Percentiles rank a stretch among this genome's conserved stretches.
Evolutionary conservation across 208 protist species (phyloP).

Genomic region (Trypanosoma cruzi): DNA sequence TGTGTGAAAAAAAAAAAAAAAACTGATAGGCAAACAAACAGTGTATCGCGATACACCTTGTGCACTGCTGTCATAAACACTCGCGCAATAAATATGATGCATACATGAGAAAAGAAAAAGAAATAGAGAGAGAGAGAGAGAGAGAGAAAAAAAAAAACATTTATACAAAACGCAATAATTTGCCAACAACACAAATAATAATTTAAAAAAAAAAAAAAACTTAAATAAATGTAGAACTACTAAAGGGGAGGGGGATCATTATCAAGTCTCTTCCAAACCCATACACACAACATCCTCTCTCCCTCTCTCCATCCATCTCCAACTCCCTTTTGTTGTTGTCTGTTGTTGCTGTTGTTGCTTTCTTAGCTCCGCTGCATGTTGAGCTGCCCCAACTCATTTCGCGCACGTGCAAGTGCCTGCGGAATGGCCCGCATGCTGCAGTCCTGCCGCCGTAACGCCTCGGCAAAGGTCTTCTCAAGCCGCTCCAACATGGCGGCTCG

Average conservation of each 20-base stretch:
- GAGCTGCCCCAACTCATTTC: slow-evolving; percentile 19
- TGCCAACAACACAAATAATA: no score
- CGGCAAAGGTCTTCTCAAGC: slow-evolving; percentile 43
- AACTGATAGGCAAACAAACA: no score
- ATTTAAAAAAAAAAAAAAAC: no score
- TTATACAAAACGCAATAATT: neutral
- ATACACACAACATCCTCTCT: no score
- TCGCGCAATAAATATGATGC: neutral
- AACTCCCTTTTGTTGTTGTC: no score
- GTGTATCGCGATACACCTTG: no score
- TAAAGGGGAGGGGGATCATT: no score
- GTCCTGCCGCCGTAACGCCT: slow-evolving; percentile 31
- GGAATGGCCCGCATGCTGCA: slow-evolving; percentile 13
- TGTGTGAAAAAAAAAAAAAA: slow-evolving; percentile 13
- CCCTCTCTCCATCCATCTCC: slow-evolving; percentile 9
- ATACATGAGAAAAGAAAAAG: slow-evolving; percentile 4
- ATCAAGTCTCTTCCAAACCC: no score
- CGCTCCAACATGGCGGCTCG: slow-evolving; percentile 39
- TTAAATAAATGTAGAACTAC: no score
- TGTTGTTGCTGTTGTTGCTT: no score
- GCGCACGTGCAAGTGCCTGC: slow-evolving; percentile 11
- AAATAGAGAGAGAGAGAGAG: slow-evolving; percentile 16
- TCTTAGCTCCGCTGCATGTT: neutral
- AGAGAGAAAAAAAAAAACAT: neutral
- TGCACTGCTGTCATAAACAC: neutral